Evolutionary conservation across 441 rosid species (phyloP), one percentile per base, ranked within the genome.

Genomic region (Bocquillonia castaneifolia): DNA sequence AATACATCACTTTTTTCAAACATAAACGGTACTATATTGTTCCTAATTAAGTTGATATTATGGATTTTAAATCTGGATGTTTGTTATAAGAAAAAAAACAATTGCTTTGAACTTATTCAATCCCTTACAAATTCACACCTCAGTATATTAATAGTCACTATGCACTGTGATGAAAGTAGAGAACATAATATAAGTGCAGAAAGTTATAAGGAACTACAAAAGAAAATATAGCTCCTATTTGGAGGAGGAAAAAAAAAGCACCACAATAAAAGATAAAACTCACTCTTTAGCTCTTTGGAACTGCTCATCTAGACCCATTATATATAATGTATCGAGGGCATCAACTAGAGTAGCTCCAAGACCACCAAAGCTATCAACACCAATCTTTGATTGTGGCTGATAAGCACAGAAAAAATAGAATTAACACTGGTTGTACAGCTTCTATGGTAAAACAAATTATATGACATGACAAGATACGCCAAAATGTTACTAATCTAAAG

Each of bases 261-360:
- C 8, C 37, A 50, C 25, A 10, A 60, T 37, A 51, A 14, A 66
- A 85, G 54, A 31, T 18, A 17, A 28, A 66, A 66, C 99, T 88
- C 77, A 92, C 99, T 90, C 92, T 85, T 78, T 90, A 40, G 98
- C 99, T 80, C 84, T 88, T 71, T 85, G 90, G 79, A 95, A 90
- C 77, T 92, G 88, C 72, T 95, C 93, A 56, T 89, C 74, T 48
- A 95, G 81, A 74, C 99, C 99, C 99, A 95, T 95, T 72, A 92
- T 95, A 77, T 79, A 91, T 76, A 95, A 85, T 23, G 97, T 92
- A 75, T 90, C 99, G 54, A 95, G 86, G 69, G 97, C 65, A 79
- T 95, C 99, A 48, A 95, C 53, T 48, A 95, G 75, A 60, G 99
- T 92, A 71, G 99, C 99, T 73, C 99, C 98, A 40, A 95, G 87